Evolutionary conservation across 208 protist genomes (phyloP), one percentile per base, ranked within the genome.

Genomic region (Leishmania braziliensis): DNA sequence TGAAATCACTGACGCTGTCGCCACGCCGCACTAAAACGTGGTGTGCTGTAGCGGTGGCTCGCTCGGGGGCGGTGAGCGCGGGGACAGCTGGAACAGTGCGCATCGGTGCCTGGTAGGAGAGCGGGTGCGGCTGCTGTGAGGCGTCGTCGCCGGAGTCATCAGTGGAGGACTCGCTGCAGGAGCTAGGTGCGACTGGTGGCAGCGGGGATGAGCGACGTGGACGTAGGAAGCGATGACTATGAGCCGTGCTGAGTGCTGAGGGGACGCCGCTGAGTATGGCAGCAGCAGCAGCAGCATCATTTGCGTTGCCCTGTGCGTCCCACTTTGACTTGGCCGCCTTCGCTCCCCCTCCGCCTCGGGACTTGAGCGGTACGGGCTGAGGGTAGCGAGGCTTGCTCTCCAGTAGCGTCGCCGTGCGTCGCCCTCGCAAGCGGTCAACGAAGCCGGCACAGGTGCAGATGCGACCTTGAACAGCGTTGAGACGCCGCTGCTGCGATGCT

Each of bases 351-450:
- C 56, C 1, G 48, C 29, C 4, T 6, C 43, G 36, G 36, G 39
- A 9, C n/a, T 75, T 51, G 14, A 58, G 9, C n/a, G 56, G 53
- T 58, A 56, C 26, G 10, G 39, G 77, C 54, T 75, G 54, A 14
- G 84, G 79, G 56, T 84, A 84, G 51, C 76, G 76, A 14, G 79
- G 76, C 26, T 69, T 79, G 73, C 79, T 87, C 36, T 78, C 69
- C 39, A 84, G 63, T 20, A 81, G 60, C 77, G 73, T 73, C 12
- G 84, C 62, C 18, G 65, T 39, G 29, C 77, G 62, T 14, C 80
- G 63, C 33, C 68, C 39, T 23, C 36, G 74, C 43, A 84, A n/a
- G 8, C 63, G 63, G 12, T n/a, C 12, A 48, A 87, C 53, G 0
- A 36, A 58, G 0, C 12, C 77, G 6, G 72, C 86, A 60, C 86